A percentile compares a stretch with the other conserved stretches of the same genome.
Evolutionary conservation across 768 basidiomycete genomes (phyloP).

Genomic region (Mycena galericulata): DNA sequence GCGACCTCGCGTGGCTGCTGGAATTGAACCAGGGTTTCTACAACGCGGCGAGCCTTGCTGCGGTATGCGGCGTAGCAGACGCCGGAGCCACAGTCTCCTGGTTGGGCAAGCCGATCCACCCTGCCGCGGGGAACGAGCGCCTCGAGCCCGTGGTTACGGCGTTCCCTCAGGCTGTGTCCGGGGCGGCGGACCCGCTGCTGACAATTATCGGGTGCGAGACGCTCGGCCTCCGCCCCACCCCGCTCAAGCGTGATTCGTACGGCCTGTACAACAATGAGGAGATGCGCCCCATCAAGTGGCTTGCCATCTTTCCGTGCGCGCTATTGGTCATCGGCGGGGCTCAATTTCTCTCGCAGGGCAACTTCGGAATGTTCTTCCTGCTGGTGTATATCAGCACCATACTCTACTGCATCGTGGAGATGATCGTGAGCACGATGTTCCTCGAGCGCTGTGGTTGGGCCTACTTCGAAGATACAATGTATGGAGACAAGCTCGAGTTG

Average conservation of each 20-base stretch:
- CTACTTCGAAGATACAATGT: constrained; percentile 22
- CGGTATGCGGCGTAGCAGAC: constrained; percentile 12
- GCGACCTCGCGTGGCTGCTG: constrained; percentile 42
- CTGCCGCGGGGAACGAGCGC: constrained; percentile 37
- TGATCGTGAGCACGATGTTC: constrained; percentile 24
- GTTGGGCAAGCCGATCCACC: constrained; percentile 39
- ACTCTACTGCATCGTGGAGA: constrained; percentile 13
- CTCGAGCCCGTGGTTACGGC: constrained; percentile 39
- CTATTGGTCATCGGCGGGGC: too few relatives aligned
- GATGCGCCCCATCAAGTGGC: constrained; percentile 5
- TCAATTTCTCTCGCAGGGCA: not conserved
- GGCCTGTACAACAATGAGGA: constrained; percentile 17
- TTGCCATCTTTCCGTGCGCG: not conserved
- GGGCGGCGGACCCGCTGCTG: not conserved
- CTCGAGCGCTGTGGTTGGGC: constrained; percentile 25
- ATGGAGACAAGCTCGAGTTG: not conserved
- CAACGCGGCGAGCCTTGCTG: constrained; percentile 41
- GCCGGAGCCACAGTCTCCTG: constrained; percentile 29
- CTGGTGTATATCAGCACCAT: constrained; percentile 3
- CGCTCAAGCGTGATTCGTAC: constrained; percentile 7
- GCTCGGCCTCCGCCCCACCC: constrained; percentile 1
- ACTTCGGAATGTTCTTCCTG: not conserved
- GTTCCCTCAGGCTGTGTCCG: constrained; percentile 25
- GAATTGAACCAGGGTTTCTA: constrained; percentile 44
- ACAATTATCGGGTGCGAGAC: constrained; percentile 10